Evolutionary conservation across 805 yeast genomes (phyloP).

Genomic region (Sugiyamaella americana): DNA sequence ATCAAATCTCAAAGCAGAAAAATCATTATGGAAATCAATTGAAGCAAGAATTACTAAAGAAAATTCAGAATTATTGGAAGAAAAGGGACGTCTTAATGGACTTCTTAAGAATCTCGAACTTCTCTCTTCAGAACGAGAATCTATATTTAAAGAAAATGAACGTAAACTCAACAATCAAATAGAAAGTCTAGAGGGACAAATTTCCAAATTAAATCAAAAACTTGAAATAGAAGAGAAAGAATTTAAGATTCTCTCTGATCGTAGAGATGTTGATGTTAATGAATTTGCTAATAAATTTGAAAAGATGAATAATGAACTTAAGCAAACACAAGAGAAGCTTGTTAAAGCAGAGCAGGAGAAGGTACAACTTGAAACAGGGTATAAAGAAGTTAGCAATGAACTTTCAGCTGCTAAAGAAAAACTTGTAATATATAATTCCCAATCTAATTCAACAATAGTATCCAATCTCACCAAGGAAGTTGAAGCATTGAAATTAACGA

Average conservation of each 20-base stretch:
- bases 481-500: conserved; percentile 13
- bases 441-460: conserved; percentile 23
- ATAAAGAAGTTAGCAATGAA: conserved; percentile 8
- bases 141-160: conserved; percentile 44
- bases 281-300: conserved; percentile 59
- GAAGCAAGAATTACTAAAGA: conserved; percentile 50
- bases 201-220: conserved; percentile 40
- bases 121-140: conserved; percentile 55
- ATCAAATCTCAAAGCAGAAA: conserved; percentile 50
- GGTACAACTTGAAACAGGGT: conserved; percentile 27
- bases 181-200: conserved; percentile 43
- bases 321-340: conserved; percentile 38
- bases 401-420: conserved; percentile 27
- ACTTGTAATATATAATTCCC: conserved; percentile 27
- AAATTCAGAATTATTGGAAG: conserved; percentile 47
- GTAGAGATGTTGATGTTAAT: conserved; percentile 52
- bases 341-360: conserved; percentile 39
- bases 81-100: conserved; percentile 52
- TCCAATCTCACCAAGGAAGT: conserved; percentile 10
- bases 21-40: conserved; percentile 41
- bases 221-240: conserved; percentile 47
- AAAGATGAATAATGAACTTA: conserved; percentile 42
- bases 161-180: conserved; percentile 45
- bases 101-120: conserved; percentile 56
- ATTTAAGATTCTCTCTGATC: conserved; percentile 43